Base-by-base conservation (phyloP, 305 asterid genomes). In the Solanum hybrid region DNA sequence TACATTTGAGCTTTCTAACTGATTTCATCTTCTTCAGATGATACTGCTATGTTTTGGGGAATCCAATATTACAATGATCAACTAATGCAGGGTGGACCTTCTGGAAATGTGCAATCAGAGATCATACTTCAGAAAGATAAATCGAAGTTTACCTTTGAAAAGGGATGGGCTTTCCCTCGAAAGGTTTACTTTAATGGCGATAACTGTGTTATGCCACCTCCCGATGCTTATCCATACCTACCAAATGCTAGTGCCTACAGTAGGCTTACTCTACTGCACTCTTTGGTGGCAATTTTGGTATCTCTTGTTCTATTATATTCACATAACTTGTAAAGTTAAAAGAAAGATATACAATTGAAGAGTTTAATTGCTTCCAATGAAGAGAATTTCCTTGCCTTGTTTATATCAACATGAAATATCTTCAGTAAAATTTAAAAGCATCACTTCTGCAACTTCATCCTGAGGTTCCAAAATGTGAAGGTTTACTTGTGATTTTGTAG, bases 161-260 rank as follows among this genome's bases (percentile, higher is more conserved):
- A 92, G 29, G 97, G 98, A 18, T 95, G 98, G 96, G 95, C 92
- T 39, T 95, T 95, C 89, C 98, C 97, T 1, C 89, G 91, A 35
- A 90, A 92, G 83, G 42, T 93, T 22, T 94, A 93, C 89, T 95
- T 95, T 91, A 95, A 95, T 20, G 97, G 95, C 1, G 96, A 94
- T 31, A 90, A 88, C 8, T 95, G 96, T 85, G 94, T 93, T 4
- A 95, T 95, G 95, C 95, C 97, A n/a, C 93, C 93, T 29, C 95
- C 96, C 2, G 93, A 93, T 82, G 86, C 79, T 13, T 93, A 94
- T 88, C 97, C 97, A 0, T 89, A 67, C 90, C 76, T 94, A 76
- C 96, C 94, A 4, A 92, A 90, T 39, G 87, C 88, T 8, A 20
- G 92, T 28, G 14, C 35, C 40, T 90, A 84, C 4, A 24, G 14